Conservation (phyloP, 768 basidiomycete genomes). For the Lentinula guzmanii region DNA sequence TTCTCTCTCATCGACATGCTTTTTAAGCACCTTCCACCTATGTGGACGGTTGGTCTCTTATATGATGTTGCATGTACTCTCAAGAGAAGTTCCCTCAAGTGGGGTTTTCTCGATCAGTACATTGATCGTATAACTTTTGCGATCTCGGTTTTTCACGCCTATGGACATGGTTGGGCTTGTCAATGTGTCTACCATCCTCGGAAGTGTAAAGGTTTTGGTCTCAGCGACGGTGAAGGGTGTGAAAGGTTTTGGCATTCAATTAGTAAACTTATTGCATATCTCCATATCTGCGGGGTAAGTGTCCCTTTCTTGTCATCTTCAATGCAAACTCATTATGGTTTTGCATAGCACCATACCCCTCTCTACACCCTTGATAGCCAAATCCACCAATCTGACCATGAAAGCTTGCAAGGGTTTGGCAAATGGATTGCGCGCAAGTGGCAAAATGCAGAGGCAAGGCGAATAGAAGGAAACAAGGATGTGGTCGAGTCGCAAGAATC, state of each 20-base stretch:
- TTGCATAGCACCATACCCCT: not conserved
- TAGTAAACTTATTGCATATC: conserved; percentile 12
- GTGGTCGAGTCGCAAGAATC: too few species aligned
- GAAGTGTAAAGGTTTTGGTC: conserved; percentile 16
- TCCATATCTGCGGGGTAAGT: conserved; percentile 14
- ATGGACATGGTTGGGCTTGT: conserved; percentile 33
- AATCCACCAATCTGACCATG: not conserved
- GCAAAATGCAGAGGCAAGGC: too few species aligned
- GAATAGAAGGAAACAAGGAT: too few species aligned
- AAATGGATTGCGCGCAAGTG: too few species aligned
- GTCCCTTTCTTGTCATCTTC: not conserved
- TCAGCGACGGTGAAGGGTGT: conserved; percentile 21
- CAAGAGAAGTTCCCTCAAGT: conserved; percentile 19
- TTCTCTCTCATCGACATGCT: conserved; percentile 25
- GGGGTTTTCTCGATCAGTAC: conserved; percentile 18
- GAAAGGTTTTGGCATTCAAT: conserved; percentile 19
- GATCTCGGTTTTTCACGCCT: conserved; percentile 31
- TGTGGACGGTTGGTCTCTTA: conserved; percentile 16
- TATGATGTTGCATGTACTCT: conserved; percentile 33
- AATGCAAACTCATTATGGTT: not conserved
- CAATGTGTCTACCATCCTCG: conserved; percentile 29
- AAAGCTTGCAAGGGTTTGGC: too few species aligned
- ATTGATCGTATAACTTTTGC: conserved; percentile 19
- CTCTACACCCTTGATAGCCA: not conserved
- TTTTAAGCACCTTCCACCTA: conserved; percentile 23